Evolutionary conservation across 306 rosid genomes (phyloP).

Genomic region (Citrullus colocynthis): DNA sequence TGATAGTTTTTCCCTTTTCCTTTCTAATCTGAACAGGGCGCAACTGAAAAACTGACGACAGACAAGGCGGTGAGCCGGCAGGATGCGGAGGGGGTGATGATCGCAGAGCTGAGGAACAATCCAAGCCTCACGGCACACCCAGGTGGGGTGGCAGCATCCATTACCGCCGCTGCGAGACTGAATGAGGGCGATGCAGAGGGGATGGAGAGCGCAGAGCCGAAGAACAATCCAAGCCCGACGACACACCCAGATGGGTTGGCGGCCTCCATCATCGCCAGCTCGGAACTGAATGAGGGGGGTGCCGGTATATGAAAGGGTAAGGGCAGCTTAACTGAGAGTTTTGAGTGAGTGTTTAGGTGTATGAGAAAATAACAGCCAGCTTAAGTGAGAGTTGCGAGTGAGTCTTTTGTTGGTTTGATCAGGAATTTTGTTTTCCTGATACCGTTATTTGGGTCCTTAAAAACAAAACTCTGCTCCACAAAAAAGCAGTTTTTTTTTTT

Average conservation of each 20-base stretch:
- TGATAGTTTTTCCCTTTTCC: no score
- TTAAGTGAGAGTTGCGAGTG: not conserved
- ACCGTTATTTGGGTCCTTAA: not conserved
- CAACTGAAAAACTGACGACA: constrained; percentile 30
- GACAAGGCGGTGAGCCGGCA: constrained; percentile 41
- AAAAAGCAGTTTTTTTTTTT: not conserved
- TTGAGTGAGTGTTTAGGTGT: no score
- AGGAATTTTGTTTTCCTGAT: not conserved
- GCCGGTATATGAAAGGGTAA: not conserved
- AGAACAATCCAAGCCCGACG: constrained; percentile 26
- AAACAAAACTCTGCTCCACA: not conserved
- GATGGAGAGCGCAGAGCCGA: constrained; percentile 44
- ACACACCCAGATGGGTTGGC: constrained; percentile 56
- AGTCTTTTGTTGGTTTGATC: not conserved
- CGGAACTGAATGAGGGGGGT: constrained; percentile 37
- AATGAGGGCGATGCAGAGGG: constrained; percentile 56
- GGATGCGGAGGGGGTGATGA: constrained; percentile 52
- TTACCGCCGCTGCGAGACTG: constrained; percentile 54
- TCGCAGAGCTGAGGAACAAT: constrained; percentile 52
- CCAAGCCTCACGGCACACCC: constrained; percentile 21
- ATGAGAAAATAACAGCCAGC: no score
- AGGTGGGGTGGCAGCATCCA: constrained; percentile 63
- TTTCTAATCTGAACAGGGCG: constrained; percentile 15
- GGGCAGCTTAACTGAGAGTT: not conserved
- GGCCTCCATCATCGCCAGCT: constrained; percentile 50